Percentiles rank a stretch among this genome's conserved stretches.
Evolutionary conservation across 2,329 filamentous ascomycete species (phyloP).

Genomic region (Aspergillus fumigatiaffinis): DNA sequence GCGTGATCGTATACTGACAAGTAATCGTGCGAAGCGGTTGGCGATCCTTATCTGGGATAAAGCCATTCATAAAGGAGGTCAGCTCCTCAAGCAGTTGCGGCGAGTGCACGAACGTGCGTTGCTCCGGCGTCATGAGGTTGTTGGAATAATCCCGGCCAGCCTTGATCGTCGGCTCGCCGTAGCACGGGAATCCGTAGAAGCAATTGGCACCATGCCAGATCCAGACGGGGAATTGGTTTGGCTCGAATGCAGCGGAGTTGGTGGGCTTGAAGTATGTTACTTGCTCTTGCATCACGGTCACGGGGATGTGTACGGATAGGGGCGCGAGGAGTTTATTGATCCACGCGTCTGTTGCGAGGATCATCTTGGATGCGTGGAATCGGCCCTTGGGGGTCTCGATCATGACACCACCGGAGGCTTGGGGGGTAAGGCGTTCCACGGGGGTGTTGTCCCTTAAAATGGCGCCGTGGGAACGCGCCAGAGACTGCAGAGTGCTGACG

Average conservation of each 20-base stretch:
- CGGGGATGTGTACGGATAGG: constrained; percentile 18
- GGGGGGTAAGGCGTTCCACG: constrained; percentile 17
- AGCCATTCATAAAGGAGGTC: constrained; percentile 14
- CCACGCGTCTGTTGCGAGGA: constrained; percentile 24
- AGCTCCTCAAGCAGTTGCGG: constrained; percentile 18
- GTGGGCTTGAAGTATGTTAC: constrained; percentile 27
- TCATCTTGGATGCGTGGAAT: constrained; percentile 18
- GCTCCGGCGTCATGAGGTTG: constrained; percentile 24
- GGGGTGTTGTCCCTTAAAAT: constrained; percentile 19
- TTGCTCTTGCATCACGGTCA: constrained; percentile 25
- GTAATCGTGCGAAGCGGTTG: constrained; percentile 24
- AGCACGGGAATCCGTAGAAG: constrained; percentile 25
- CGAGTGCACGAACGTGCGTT: constrained; percentile 27
- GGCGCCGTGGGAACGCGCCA: constrained; percentile 20
- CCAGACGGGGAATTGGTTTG: constrained; percentile 22
- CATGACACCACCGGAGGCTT: constrained; percentile 9
- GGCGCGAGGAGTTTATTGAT: constrained; percentile 22
- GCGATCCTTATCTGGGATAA: constrained; percentile 21
- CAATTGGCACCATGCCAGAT: constrained; percentile 19
- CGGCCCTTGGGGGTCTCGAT: constrained; percentile 21
- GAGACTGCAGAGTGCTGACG: constrained; percentile 19
- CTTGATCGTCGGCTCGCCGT: constrained; percentile 28
- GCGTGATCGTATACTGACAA: constrained; percentile 27
- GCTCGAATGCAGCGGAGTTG: constrained; percentile 10
- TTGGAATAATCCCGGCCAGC: constrained; percentile 19